Conservation (phyloP, 768 basidiomycete species). For the Porphyrellus cyaneotinctus region DNA sequence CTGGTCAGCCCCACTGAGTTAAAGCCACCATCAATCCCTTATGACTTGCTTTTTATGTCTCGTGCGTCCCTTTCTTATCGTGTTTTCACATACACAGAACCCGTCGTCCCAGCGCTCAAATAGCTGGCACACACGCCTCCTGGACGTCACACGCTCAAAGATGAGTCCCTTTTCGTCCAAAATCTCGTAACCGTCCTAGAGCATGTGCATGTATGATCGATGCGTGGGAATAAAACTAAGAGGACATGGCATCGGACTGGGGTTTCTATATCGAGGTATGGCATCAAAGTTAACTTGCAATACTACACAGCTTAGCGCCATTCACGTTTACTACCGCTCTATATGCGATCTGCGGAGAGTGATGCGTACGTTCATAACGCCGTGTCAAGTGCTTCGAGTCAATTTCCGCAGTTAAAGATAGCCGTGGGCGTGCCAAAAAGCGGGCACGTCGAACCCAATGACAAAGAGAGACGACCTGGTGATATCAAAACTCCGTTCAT, state of each 20-base stretch:
- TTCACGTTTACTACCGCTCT: conserved; percentile 11
- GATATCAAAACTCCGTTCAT: conserved; percentile 25
- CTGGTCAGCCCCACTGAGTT: conserved; percentile 10
- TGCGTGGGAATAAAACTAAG: conserved; percentile 8
- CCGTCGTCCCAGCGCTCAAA: conserved; percentile 7
- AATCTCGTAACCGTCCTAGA: conserved; percentile 15
- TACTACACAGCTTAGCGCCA: conserved; percentile 11
- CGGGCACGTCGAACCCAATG: background rate
- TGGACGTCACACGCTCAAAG: conserved; percentile 14
- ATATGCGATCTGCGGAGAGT: conserved; percentile 11
- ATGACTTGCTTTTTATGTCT: background rate
- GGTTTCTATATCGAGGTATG: conserved; percentile 14
- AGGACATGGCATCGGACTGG: conserved; percentile 7
- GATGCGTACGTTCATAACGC: conserved; percentile 11
- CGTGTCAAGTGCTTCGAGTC: conserved; percentile 11
- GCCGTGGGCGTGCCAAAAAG: conserved; percentile 1
- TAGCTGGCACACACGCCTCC: conserved; percentile 7
- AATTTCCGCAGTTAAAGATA: conserved; percentile 25
- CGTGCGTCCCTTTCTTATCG: conserved; percentile 1
- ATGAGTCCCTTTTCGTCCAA: conserved; percentile 1
- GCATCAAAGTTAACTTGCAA: conserved; percentile 22
- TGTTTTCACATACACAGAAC: conserved; percentile 8
- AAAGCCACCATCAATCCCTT: conserved; percentile 12
- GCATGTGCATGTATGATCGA: background rate
- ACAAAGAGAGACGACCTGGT: background rate